Evolutionary conservation across 2,329 filamentous ascomycete genomes (phyloP).

Genomic region (Akanthomyces muscarius): DNA sequence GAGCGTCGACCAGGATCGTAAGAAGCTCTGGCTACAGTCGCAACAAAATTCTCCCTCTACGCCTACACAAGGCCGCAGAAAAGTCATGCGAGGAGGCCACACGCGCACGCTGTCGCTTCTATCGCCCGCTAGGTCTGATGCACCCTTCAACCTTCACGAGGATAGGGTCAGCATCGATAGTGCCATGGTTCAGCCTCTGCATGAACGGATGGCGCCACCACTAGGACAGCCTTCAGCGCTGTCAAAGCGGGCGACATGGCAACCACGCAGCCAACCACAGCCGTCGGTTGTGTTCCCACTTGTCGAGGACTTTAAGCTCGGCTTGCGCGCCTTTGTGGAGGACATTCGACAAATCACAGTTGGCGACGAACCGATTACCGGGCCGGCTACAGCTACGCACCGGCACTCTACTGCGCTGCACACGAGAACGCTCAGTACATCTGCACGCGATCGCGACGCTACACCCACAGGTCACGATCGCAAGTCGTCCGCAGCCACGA

Average conservation of each 20-base stretch:
- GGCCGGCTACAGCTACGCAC: constrained; percentile 30
- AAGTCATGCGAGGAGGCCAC: constrained; percentile 65
- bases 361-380: constrained; percentile 80
- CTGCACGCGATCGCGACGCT: constrained; percentile 20
- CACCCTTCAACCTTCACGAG: constrained; percentile 41
- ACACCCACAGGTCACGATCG: constrained; percentile 30
- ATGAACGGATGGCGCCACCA: constrained; percentile 28
- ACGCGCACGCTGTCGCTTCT: constrained; percentile 71
- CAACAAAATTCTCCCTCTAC: constrained; percentile 32
- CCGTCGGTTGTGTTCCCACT: constrained; percentile 64
- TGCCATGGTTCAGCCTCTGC: not conserved
- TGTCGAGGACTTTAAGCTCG: constrained; percentile 83
- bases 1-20: constrained; percentile 65
- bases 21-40: constrained; percentile 61
- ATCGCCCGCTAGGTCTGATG: constrained; percentile 57
- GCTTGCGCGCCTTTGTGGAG: constrained; percentile 91
- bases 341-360: constrained; percentile 94
- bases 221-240: constrained; percentile 34
- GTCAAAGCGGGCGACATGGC: constrained; percentile 58
- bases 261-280: constrained; percentile 46
- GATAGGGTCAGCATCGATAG: constrained; percentile 23
- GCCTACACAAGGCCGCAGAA: constrained; percentile 45
- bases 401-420: constrained; percentile 22
- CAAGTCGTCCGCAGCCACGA: constrained; percentile 44
- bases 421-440: constrained; percentile 15